Evolutionary conservation across 2,329 filamentous ascomycete species (phyloP).

Genomic region (Sphaceloma murrayae): DNA sequence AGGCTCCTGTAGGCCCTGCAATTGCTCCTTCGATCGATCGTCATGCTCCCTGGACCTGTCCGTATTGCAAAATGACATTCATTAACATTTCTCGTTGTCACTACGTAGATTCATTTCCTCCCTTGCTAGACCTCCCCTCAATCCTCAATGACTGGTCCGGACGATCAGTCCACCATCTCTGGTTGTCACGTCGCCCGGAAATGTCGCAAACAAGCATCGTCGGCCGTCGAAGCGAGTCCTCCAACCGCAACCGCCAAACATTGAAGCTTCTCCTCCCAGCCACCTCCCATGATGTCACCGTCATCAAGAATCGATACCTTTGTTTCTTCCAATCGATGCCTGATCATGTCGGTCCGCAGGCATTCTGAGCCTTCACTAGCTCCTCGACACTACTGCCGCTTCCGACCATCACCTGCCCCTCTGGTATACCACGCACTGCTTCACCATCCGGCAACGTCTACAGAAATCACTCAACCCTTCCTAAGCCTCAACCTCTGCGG

Average conservation of each 20-base stretch:
- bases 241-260: slow-evolving; percentile 4
- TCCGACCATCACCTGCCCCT: background rate
- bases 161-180: background rate
- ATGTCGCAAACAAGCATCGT: background rate
- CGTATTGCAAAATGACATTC: background rate
- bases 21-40: slow-evolving; percentile 8
- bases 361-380: too few species aligned
- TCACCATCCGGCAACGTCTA: background rate
- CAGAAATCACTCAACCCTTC: background rate
- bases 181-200: slow-evolving; percentile 3
- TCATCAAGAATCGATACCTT: too few species aligned
- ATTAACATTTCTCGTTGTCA: background rate
- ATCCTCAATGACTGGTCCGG: background rate
- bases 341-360: too few species aligned
- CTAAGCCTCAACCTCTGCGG: background rate
- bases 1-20: background rate
- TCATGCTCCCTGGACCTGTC: background rate
- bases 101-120: background rate
- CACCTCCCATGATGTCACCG: slow-evolving; percentile 7
- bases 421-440: too few species aligned
- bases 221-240: background rate
- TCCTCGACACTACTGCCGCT: too few species aligned
- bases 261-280: slow-evolving; percentile 6
- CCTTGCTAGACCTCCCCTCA: background rate
- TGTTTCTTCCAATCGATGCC: too few species aligned